Evolutionary conservation across 495 filamentous ascomycete species (phyloP).

Genomic region (Parmelia sp.): DNA sequence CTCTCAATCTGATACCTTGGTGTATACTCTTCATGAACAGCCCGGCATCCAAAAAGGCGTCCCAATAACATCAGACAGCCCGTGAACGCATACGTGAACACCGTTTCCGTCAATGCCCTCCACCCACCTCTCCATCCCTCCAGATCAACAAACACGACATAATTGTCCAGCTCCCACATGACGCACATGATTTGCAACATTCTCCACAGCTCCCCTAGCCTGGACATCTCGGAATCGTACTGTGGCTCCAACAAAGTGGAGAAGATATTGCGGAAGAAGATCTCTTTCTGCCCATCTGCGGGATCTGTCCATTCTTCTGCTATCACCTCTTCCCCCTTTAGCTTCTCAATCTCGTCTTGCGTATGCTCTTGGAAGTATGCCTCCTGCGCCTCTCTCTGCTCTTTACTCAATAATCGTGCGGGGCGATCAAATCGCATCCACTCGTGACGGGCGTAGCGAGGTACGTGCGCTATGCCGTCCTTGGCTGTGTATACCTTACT

Average conservation of each 20-base stretch:
- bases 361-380: background rate
- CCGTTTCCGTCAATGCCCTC: background rate
- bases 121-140: conserved; percentile 4
- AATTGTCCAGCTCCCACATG: conserved; percentile 15
- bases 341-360: background rate
- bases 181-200: conserved; percentile 2
- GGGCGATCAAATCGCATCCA: conserved; percentile 16
- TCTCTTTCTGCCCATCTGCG: conserved; percentile 8
- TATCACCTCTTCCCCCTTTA: background rate
- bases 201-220: background rate
- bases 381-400: background rate
- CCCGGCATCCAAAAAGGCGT: background rate
- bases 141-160: conserved; percentile 1
- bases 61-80: background rate
- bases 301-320: conserved; percentile 17
- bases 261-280: conserved; percentile 14
- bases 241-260: background rate
- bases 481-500: background rate
- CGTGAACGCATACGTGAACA: background rate
- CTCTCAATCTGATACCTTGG: background rate
- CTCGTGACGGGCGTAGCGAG: conserved; percentile 14
- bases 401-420: background rate
- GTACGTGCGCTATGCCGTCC: conserved; percentile 2
- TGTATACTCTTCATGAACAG: conserved; percentile 13
- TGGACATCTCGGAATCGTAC: background rate